Conservation (phyloP, 108 stramenopile species). For the Pseudonitzschia pungens region DNA sequence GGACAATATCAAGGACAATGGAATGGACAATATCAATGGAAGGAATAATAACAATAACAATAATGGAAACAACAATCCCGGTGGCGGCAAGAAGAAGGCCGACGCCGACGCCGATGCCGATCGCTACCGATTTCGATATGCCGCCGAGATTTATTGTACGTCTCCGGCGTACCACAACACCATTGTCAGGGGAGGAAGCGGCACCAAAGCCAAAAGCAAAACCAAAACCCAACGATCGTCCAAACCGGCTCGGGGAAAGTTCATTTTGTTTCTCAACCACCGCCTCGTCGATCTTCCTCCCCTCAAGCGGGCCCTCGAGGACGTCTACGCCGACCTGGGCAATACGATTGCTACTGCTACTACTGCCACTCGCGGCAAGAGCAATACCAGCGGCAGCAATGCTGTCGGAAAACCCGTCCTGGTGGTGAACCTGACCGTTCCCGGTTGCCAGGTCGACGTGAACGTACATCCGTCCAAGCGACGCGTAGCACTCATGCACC, state of each 20-base stretch:
- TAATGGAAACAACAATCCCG: slow-evolving; percentile 29
- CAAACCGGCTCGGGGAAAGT: slow-evolving; percentile 35
- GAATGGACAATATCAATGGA: too few relatives aligned
- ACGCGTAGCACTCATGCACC: slow-evolving; percentile 93
- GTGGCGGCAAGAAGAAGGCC: not conserved
- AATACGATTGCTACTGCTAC: too few relatives aligned
- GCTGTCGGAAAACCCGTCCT: slow-evolving; percentile 84
- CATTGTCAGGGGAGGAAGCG: not conserved
- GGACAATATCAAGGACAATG: slow-evolving; percentile 27
- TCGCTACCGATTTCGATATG: slow-evolving; percentile 16
- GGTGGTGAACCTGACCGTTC: slow-evolving; percentile 82
- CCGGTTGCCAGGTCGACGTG: slow-evolving; percentile 92
- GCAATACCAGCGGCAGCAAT: not conserved
- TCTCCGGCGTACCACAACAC: slow-evolving; percentile 9
- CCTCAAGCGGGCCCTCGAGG: slow-evolving; percentile 82
- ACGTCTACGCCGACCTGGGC: slow-evolving; percentile 78
- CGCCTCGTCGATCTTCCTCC: slow-evolving; percentile 81
- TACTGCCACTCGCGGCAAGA: not conserved
- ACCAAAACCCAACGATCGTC: not conserved
- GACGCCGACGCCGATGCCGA: not conserved
- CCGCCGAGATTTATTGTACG: slow-evolving; percentile 29
- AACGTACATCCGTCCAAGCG: slow-evolving; percentile 98
- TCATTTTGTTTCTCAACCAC: slow-evolving; percentile 94
- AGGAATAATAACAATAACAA: too few relatives aligned
- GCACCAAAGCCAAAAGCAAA: not conserved